Conservation (phyloP, 148 eudicot genomes). For the Suaeda aralocaspica region DNA sequence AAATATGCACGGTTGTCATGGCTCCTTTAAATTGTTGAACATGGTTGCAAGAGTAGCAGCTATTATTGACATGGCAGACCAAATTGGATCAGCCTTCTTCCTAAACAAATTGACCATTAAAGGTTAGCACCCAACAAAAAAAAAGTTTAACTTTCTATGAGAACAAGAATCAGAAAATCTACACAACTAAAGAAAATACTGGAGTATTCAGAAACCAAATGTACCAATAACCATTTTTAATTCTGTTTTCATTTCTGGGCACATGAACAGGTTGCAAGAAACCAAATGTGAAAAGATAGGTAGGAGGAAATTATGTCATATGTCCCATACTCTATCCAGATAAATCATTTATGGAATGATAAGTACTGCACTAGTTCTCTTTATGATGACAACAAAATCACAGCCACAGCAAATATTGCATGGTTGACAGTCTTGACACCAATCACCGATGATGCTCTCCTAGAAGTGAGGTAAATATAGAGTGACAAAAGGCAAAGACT, state of each 20-base stretch:
- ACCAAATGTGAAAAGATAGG: not conserved
- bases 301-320: no score
- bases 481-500: not conserved
- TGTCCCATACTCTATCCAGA: no score
- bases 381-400: not conserved
- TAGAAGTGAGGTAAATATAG: not conserved
- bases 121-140: conserved; percentile 34
- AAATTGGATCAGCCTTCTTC: conserved; percentile 64
- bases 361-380: not conserved
- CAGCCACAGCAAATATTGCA: not conserved
- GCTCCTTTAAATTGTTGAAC: conserved; percentile 66
- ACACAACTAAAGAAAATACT: conserved; percentile 32
- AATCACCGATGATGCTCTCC: not conserved
- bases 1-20: conserved; percentile 82
- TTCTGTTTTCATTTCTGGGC: no score
- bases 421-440: not conserved
- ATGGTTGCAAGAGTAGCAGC: conserved; percentile 73
- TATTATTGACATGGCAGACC: conserved; percentile 55
- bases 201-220: not conserved
- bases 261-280: no score
- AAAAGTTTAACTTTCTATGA: conserved; percentile 17
- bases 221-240: not conserved
- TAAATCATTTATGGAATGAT: not conserved
- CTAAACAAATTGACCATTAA: conserved; percentile 43
- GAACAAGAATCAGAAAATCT: conserved; percentile 53